Evolutionary conservation across 257 asterid genomes (phyloP), one percentile per base, ranked within the genome.

Genomic region (Thymus quinquecostatus): DNA sequence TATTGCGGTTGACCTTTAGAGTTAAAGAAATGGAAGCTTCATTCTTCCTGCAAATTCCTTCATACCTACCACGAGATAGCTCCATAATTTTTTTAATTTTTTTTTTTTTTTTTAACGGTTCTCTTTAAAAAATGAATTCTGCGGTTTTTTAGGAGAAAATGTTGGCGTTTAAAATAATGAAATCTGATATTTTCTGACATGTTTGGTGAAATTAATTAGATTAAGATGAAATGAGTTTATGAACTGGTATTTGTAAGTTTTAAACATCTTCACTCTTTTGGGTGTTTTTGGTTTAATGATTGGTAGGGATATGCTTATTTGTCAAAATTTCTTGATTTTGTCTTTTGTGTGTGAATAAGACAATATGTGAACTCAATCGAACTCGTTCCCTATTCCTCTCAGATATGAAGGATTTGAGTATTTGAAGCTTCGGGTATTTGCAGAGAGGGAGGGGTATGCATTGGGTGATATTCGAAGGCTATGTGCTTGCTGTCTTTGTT

Each of bases 1-100:
- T 71, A 71, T 77, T 60, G 45, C 44, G 41, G 76, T 77, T 81
- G 62, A 70, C 83, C 66, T 61, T 10, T 62, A 1, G 21, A 41
- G 10, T 29, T 38, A 3, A 36, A 8, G 14, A 67, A 40, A 40
- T 30, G 1, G 21, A 14, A 2, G 12, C 33, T 74, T 36, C 73
- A 14, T 63, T 61, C 13, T 44, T 73, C 44, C 53, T 60, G 56
- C 49, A 55, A 56, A 61, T 69, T 54, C 34, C 69, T 51, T 62
- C 43, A 2, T 44, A 63, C 40, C 33, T 56, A 70, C 68, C 70
- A 72, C 48, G 30, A 55, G 59, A 43, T 4, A 60, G 66, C 55
- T 72, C 21, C 43, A 41, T 3, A 38, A 21, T 55, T 33, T 48
- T 75, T 67, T 36, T 43, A 2, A 3, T 53, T 5, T 48, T 38